Evolutionary conservation across 768 basidiomycete species (phyloP).

Genomic region (Pleurotus eryngii): DNA sequence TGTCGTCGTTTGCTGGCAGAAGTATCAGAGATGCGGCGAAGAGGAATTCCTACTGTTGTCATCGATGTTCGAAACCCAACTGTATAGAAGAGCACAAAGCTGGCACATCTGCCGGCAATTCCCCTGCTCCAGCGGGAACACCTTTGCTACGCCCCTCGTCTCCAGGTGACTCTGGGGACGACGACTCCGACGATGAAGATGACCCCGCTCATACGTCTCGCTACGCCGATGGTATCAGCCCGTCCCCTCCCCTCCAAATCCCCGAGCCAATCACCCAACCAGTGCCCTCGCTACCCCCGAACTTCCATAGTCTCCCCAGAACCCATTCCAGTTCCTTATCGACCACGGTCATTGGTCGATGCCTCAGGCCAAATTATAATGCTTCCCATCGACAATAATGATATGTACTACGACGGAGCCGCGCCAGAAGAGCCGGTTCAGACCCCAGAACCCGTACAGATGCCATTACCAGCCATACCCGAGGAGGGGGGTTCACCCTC

Average conservation of each 20-base stretch:
- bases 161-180: neutral
- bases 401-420: neutral
- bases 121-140: neutral
- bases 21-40: neutral
- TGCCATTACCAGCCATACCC: neutral
- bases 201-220: neutral
- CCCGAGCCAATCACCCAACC: conserved; percentile 6
- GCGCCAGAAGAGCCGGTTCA: neutral
- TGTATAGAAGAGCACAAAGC: neutral
- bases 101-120: neutral
- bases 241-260: conserved; percentile 1
- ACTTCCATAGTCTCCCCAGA: conserved; percentile 1
- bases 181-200: neutral
- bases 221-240: neutral
- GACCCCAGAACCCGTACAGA: neutral
- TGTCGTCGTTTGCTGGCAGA: conserved; percentile 6
- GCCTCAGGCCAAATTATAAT: neutral
- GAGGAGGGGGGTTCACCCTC: neutral
- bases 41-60: conserved; percentile 17
- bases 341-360: neutral
- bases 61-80: conserved; percentile 18
- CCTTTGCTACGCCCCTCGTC: neutral
- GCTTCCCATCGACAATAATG: neutral
- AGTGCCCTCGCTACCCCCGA: neutral
- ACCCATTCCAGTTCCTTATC: conserved; percentile 2